Evolutionary conservation across 2,329 filamentous ascomycete genomes (phyloP).

Genomic region (Fusarium oxysporum): DNA sequence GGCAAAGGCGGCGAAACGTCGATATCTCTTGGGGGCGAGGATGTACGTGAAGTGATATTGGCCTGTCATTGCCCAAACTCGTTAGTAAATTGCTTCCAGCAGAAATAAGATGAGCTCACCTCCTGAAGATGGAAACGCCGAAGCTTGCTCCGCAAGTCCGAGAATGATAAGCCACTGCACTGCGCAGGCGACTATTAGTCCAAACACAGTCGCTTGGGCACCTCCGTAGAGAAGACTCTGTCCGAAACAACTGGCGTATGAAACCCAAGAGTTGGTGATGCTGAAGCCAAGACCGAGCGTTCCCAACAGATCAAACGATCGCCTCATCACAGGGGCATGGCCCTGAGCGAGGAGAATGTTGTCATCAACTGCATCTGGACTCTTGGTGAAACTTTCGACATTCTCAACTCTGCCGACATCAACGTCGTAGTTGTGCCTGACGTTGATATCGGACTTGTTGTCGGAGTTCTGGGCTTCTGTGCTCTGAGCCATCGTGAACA

Average conservation of each 20-base stretch:
- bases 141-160: not conserved
- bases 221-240: not conserved
- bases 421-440: not conserved
- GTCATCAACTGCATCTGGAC: not conserved
- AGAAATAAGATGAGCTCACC: not conserved
- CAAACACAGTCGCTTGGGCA: not conserved
- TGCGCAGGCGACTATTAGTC: not conserved
- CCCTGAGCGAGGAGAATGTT: not conserved
- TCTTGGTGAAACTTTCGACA: not conserved
- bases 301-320: not conserved
- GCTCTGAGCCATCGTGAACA: not conserved
- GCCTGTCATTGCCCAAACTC: fast-evolving
- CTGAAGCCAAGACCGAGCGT: not conserved
- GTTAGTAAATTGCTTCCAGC: fast-evolving
- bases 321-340: not conserved
- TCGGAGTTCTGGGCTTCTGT: not conserved
- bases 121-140: not conserved
- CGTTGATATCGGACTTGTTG: not conserved
- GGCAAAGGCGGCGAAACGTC: not conserved
- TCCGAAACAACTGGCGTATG: not conserved
- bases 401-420: not conserved
- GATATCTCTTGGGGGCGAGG: not conserved
- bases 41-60: not conserved
- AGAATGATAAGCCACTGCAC: not conserved
- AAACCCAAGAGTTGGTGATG: not conserved